Conservation (phyloP, 257 asterid species). For the Nicotiana attenuata region DNA sequence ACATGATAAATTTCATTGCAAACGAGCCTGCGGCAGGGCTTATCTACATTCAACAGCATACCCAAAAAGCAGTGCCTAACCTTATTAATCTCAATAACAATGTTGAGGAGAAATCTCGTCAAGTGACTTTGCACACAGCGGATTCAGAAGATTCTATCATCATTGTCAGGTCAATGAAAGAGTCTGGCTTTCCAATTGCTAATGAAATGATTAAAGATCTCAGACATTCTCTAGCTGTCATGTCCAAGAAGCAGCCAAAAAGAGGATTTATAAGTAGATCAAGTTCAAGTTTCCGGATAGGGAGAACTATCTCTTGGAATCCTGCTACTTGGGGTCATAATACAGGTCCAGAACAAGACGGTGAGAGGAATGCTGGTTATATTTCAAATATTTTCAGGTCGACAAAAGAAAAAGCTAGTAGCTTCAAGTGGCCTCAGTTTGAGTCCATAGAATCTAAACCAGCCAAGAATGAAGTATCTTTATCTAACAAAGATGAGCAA, state of each 20-base stretch:
- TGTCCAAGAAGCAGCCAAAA: constrained; percentile 62
- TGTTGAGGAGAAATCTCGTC: constrained; percentile 53
- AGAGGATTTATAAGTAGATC: constrained; percentile 43
- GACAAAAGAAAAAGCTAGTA: constrained; percentile 53
- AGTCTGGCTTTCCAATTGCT: constrained; percentile 63
- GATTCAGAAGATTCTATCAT: constrained; percentile 83
- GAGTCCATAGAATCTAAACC: constrained; percentile 25
- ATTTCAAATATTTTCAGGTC: constrained; percentile 64
- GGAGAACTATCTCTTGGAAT: constrained; percentile 66
- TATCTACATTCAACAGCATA: constrained; percentile 83
- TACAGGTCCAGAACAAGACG: constrained; percentile 26
- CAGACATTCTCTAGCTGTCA: constrained; percentile 51
- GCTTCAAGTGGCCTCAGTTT: constrained; percentile 46
- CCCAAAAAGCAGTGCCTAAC: constrained; percentile 68
- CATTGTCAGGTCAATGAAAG: constrained; percentile 70
- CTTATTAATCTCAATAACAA: constrained; percentile 57
- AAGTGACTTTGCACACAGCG: constrained; percentile 61
- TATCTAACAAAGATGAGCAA: neutral
- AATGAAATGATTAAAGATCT: constrained; percentile 80
- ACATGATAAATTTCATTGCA: constrained; percentile 80
- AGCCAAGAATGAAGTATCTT: constrained; percentile 23
- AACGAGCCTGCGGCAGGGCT: constrained; percentile 98
- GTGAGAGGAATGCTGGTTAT: constrained; percentile 42
- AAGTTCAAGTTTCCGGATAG: constrained; percentile 41
- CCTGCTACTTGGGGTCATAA: constrained; percentile 65